phyloP scores from a whole-genome alignment of 192 early-diverging fungal genomes.

The Linnemannia elongata region DNA sequence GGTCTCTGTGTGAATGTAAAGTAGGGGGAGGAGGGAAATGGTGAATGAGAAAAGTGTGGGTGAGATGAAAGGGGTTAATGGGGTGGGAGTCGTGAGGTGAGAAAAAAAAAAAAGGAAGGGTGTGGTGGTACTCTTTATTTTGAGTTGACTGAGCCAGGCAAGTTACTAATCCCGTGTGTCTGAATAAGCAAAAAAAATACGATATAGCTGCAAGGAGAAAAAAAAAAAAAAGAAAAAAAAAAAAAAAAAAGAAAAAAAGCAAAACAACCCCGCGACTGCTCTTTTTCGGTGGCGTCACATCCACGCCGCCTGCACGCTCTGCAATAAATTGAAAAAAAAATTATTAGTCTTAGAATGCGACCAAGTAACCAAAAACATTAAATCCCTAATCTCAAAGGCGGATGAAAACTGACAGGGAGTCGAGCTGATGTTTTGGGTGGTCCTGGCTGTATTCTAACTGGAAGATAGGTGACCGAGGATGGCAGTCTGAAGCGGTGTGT shows the following conservation, averaged over 20 bases:
- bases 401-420: too few species aligned
- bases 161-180: background rate
- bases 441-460: too few species aligned
- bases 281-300: background rate
- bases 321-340: too few species aligned
- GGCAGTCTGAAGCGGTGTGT: too few species aligned
- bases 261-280: slow-evolving; percentile 3
- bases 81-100: too few species aligned
- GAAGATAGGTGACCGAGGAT: too few species aligned
- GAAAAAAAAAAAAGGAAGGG: background rate
- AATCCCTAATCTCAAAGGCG: too few species aligned
- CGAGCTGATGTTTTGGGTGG: too few species aligned
- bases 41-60: background rate
- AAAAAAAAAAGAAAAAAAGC: background rate
- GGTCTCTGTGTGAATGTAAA: background rate
- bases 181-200: background rate
- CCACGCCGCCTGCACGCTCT: background rate
- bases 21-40: background rate
- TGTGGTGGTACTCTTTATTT: background rate
- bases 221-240: background rate
- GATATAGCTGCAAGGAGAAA: background rate
- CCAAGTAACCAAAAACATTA: too few species aligned
- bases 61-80: background rate
- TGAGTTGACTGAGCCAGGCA: background rate
- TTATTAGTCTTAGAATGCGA: too few species aligned